Conservation (phyloP, 768 basidiomycete genomes). For the Arthromyces matolae region DNA sequence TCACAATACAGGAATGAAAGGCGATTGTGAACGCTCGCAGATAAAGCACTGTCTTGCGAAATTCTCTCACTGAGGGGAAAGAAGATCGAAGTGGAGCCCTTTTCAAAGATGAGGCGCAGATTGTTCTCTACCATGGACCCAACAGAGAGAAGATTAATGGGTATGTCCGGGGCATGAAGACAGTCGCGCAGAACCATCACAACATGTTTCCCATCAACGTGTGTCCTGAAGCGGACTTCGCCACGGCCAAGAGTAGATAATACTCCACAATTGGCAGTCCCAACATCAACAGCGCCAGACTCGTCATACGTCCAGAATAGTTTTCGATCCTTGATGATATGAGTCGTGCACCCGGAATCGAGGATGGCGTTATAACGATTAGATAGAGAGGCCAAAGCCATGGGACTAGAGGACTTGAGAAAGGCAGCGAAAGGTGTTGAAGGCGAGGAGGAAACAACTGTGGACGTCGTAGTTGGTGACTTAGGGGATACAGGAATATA, state of each 20-base stretch:
- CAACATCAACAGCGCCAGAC: background rate
- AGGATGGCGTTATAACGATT: constrained; percentile 9
- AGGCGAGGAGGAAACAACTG: too few relatives aligned
- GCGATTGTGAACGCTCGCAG: background rate
- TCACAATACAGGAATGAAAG: background rate
- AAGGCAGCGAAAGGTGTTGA: background rate
- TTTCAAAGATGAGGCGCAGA: constrained; percentile 3
- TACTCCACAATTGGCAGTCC: constrained; percentile 19
- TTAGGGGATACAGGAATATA: background rate
- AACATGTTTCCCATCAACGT: background rate
- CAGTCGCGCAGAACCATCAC: constrained; percentile 16
- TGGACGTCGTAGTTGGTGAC: too few relatives aligned
- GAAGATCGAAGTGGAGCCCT: background rate
- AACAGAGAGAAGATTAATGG: constrained; percentile 21
- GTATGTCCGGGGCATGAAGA: constrained; percentile 19
- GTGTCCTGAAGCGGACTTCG: constrained; percentile 5
- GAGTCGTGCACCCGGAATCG: constrained; percentile 21
- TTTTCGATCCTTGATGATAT: constrained; percentile 14
- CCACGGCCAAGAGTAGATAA: constrained; percentile 10
- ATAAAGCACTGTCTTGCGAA: too few relatives aligned
- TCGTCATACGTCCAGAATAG: constrained; percentile 15
- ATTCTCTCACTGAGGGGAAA: too few relatives aligned
- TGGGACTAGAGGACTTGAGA: background rate
- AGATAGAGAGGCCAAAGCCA: background rate
- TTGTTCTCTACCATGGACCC: constrained; percentile 13